Conservation (phyloP, 78 protist species). For the Speleostelium caveatum region DNA sequence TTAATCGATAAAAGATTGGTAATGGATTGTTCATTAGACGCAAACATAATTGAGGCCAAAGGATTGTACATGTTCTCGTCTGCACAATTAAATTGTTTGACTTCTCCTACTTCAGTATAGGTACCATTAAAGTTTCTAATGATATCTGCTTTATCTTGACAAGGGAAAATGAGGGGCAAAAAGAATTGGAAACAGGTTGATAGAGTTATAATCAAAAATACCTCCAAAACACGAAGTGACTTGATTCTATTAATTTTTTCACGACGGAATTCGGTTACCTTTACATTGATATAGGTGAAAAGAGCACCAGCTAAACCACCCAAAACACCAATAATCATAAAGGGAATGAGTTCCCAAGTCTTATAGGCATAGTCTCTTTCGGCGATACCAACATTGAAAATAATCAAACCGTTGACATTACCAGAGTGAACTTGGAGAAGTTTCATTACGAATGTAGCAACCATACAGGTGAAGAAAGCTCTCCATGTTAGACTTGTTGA, state of each 20-base stretch:
- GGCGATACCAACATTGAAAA: conserved; percentile 40
- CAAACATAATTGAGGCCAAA: conserved; percentile 57
- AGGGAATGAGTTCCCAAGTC: conserved; percentile 26
- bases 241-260: conserved; percentile 56
- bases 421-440: conserved; percentile 26
- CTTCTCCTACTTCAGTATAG: neutral
- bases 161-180: conserved; percentile 43
- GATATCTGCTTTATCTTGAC: neutral
- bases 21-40: conserved; percentile 46
- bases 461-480: conserved; percentile 86
- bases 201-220: conserved; percentile 37
- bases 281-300: conserved; percentile 49
- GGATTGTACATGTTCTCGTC: conserved; percentile 16
- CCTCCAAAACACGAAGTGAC: conserved; percentile 62
- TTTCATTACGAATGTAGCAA: conserved; percentile 84
- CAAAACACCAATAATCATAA: conserved; percentile 66
- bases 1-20: conserved; percentile 21
- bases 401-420: conserved; percentile 1
- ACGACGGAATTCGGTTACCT: conserved; percentile 29
- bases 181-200: conserved; percentile 51
- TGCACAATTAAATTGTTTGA: conserved; percentile 41
- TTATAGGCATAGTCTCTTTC: conserved; percentile 10
- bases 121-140: neutral
- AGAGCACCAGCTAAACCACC: conserved; percentile 76
- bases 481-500: conserved; percentile 90